Conservation (phyloP, 345 rosid species). For the Populus simonii region DNA sequence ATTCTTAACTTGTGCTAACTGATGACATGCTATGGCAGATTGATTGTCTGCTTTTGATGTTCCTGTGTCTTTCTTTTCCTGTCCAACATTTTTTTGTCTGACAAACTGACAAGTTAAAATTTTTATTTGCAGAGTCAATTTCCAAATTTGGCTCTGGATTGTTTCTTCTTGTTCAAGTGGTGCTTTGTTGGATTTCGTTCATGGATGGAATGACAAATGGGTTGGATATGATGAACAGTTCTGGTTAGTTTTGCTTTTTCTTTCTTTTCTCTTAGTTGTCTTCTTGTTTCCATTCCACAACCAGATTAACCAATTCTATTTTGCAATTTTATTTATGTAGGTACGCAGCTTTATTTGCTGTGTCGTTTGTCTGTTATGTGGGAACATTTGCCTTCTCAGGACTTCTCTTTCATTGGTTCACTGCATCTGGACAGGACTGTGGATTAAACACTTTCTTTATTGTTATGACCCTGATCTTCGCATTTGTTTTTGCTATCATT, state of each 20-base stretch:
- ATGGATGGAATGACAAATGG: constrained; percentile 99
- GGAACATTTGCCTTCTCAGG: constrained; percentile 88
- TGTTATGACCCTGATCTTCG: constrained; percentile 63
- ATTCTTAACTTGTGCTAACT: not conserved
- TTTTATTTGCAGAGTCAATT: constrained; percentile 53
- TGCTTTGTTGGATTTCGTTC: constrained; percentile 97
- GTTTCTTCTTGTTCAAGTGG: constrained; percentile 97
- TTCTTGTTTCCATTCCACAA: constrained; percentile 1
- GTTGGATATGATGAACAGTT: constrained; percentile 94
- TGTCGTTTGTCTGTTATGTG: constrained; percentile 83
- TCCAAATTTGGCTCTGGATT: constrained; percentile 97
- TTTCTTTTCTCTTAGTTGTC: not conserved
- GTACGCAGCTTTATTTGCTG: constrained; percentile 74
- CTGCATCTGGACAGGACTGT: constrained; percentile 97
- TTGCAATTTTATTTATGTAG: constrained; percentile 32
- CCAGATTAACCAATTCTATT: not conserved
- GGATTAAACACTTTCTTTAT: constrained; percentile 91
- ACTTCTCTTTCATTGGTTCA: constrained; percentile 92
- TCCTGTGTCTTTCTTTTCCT: not conserved
- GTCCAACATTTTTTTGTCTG: not conserved
- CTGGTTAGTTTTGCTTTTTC: constrained; percentile 59
- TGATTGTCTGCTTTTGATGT: not conserved
- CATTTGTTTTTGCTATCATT: constrained; percentile 68
- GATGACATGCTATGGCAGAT: not conserved
- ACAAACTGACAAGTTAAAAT: constrained; percentile 1